Percentiles rank a stretch among this genome's conserved stretches.
Conservation (phyloP, 1,284 basidiomycete genomes). For the Ustilago sp. region DNA sequence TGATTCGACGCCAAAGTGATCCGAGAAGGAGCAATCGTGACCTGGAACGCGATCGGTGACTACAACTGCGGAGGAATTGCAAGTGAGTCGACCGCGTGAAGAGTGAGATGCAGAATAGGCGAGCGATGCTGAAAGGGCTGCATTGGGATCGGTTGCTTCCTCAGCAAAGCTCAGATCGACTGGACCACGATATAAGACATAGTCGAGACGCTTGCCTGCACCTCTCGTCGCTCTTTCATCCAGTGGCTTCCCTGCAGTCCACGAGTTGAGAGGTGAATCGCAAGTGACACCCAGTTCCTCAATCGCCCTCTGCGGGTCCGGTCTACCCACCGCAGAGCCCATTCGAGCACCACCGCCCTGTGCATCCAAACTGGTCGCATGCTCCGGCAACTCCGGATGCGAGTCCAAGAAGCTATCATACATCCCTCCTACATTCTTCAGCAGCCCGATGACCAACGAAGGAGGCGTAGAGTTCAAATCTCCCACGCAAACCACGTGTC, state of each 20-base stretch:
- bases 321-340: conserved; percentile 6
- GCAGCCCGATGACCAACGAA: conserved; percentile 85
- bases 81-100: conserved; percentile 25
- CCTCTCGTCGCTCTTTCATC: conserved; percentile 60
- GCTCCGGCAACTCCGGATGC: conserved; percentile 63
- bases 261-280: conserved; percentile 92
- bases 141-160: background rate
- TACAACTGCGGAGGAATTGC: conserved; percentile 45
- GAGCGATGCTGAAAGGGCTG: background rate
- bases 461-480: conserved; percentile 94
- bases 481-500: conserved; percentile 92
- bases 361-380: conserved; percentile 28
- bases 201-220: conserved; percentile 92
- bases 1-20: conserved; percentile 92
- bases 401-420: conserved; percentile 64
- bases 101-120: conserved; percentile 21
- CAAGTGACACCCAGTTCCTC: conserved; percentile 77
- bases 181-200: conserved; percentile 88
- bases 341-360: background rate
- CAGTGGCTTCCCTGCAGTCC: conserved; percentile 79
- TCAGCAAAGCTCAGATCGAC: background rate
- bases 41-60: conserved; percentile 51
- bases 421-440: conserved; percentile 73
- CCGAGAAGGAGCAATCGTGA: conserved; percentile 79
- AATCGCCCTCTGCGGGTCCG: conserved; percentile 55